Percentiles rank a stretch among this genome's conserved stretches.
Evolutionary conservation across 164 flowering plant species (phyloP).

Genomic region (Aristolochia contorta): DNA sequence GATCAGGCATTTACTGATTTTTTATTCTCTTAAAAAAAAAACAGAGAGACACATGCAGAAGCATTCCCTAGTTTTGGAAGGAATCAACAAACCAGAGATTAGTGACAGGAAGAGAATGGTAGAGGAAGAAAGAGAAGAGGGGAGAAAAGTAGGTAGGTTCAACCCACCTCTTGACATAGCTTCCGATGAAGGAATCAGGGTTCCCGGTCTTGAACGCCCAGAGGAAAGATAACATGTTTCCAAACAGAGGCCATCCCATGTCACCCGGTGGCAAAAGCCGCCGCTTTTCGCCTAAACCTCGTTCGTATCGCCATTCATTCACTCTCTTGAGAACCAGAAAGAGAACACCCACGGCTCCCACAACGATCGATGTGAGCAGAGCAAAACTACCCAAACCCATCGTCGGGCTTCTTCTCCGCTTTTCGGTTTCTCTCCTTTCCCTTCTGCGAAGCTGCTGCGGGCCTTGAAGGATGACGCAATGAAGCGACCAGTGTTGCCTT

Average conservation of each 20-base stretch:
- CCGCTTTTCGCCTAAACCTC: slow-evolving; percentile 37
- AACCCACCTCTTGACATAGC: slow-evolving; percentile 44
- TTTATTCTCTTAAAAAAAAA: background rate
- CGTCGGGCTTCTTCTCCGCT: too few relatives aligned
- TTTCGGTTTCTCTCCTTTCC: too few relatives aligned
- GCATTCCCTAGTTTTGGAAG: background rate
- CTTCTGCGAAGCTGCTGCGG: too few relatives aligned
- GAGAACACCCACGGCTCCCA: slow-evolving; percentile 19
- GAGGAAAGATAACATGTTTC: slow-evolving; percentile 78
- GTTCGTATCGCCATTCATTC: slow-evolving; percentile 50
- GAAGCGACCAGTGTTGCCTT: too few relatives aligned
- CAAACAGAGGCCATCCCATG: slow-evolving; percentile 76
- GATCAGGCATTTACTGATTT: background rate
- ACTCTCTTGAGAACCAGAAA: slow-evolving; percentile 24
- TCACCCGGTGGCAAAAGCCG: slow-evolving; percentile 73
- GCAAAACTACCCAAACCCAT: slow-evolving; percentile 5
- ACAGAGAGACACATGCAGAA: background rate
- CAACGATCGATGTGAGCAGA: background rate
- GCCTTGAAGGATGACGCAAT: too few relatives aligned
- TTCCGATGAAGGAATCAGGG: slow-evolving; percentile 71
- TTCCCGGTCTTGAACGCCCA: slow-evolving; percentile 60
- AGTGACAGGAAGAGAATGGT: background rate
- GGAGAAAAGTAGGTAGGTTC: slow-evolving; percentile 3
- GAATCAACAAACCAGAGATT: background rate
- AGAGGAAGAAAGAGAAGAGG: background rate